Base-by-base conservation (phyloP, 257 asterid species). In the Plantago elongata region DNA sequence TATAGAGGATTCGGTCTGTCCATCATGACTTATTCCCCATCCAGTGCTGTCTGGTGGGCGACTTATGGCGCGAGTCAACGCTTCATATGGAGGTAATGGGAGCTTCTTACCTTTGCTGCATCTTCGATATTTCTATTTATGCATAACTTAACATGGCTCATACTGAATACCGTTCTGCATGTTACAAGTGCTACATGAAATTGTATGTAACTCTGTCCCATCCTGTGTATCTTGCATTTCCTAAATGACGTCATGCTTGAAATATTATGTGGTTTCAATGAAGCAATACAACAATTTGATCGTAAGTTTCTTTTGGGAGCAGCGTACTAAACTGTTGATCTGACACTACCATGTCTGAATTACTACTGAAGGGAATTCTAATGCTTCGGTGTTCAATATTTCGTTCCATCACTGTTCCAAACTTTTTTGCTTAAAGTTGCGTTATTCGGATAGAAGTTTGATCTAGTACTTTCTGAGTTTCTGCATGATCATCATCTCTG, bases 1-100 rank as follows among this genome's bases (percentile, higher is more conserved):
- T 93, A 93, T 64, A 77, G 99, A 80, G 99, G 99, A 63, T 93
- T 87, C 72, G 89, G 99, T 69, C 89, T 93, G 5, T 93, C 99
- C 61, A 88, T 87, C 67, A 63, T 87, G 79, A 93, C 99, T 37
- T 87, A 87, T 74, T 83, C 96, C 14, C 99, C 99, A 29, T 87
- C 97, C 27, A 93, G 96, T 85, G 99, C 96, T 72, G 97, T 89
- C 62, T 93, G 99, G 99, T 93, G 99, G 99, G 99, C 97, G 64
- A 87, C 89, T 77, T 93, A 93, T 74, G 99, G 99, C 45, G 84
- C 99, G 60, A 93, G 99, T 72, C 99, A 93, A 76, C 88, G 99
- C 72, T 45, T 89, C 75, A 81, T 93, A 54, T 93, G 96, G 97
- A 81, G 91, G 99, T 76, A 71, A 63, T 63, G 54, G 37, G 67